Evolutionary conservation across 768 basidiomycete species (phyloP).

Genomic region (Amyloporia xantha): DNA sequence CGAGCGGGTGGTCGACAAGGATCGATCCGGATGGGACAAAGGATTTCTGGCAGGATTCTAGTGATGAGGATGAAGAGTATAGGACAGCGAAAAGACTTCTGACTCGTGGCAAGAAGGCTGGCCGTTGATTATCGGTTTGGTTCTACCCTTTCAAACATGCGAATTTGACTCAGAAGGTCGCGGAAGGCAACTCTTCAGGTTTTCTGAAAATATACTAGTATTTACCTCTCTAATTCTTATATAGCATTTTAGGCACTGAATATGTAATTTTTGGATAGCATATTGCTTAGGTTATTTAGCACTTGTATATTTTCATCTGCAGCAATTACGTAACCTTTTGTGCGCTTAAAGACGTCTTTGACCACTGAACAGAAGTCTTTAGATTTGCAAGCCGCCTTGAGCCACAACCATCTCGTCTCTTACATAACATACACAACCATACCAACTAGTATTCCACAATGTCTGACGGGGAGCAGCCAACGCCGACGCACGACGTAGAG

Average conservation of each 20-base stretch:
- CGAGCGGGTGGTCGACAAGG: conserved; percentile 17
- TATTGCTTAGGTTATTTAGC: no score
- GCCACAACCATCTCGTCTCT: not conserved
- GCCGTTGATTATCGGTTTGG: not conserved
- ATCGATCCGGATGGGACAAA: conserved; percentile 10
- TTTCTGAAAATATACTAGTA: no score
- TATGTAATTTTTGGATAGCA: no score
- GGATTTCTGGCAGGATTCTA: conserved; percentile 69
- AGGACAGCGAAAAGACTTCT: conserved; percentile 48
- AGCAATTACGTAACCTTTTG: conserved; percentile 1
- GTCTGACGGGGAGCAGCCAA: conserved; percentile 45
- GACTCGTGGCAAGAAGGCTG: conserved; percentile 28
- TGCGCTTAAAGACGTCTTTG: not conserved
- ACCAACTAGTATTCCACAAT: conserved; percentile 25
- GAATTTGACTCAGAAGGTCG: no score
- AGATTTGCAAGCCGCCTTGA: not conserved
- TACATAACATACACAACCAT: not conserved
- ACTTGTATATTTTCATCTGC: no score
- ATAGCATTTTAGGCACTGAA: no score
- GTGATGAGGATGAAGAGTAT: conserved; percentile 68
- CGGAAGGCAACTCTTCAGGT: no score
- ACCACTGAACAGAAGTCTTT: not conserved
- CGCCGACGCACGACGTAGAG: conserved; percentile 32
- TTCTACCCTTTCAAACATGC: not conserved
- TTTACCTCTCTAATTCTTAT: no score